Base-by-base conservation (phyloP, 2,329 filamentous ascomycete species). In the Chaetomiaceae sp. region DNA sequence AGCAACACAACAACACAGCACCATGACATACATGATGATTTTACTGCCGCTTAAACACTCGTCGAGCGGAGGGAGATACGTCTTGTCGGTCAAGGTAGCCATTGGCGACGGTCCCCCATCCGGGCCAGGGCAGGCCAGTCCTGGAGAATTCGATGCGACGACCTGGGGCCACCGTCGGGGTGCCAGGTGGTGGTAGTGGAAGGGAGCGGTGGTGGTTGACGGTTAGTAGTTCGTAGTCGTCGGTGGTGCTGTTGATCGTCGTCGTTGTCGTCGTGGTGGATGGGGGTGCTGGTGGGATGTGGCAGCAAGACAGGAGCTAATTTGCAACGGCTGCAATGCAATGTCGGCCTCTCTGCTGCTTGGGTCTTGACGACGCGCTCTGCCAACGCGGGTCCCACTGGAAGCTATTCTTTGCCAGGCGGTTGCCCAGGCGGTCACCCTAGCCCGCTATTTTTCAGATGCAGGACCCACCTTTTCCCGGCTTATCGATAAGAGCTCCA, bases 61-160 rank as follows among this genome's bases (percentile, higher is more conserved):
- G 70, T 89, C 86, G 70, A 96, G 77, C 65, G 89, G 82, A 65
- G 91, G 89, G 64, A 95, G 87, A 73, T 91, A 93, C 67, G 79
- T 76, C 65, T 75, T 74, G 72, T 86, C 84, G 64, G 81, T 78
- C 65, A 81, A 73, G 70, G 83, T 78, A 74, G 83, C 85, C 86
- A 89, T 90, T 74, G 71, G 75, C 73, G 68, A 72, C 68, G 71
- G 70, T 70, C 72, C 77, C 72, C 30, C 75, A 72, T 70, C 69
- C 57, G 62, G 44, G 51, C 53, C 53, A 52, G 47, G 35, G 17
- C 17, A 37, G 54, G 44, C 38, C 37, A 33, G 41, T 25, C 41
- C 12, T 27, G 47, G 43, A 52, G 37, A 51, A 34, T 51, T 10
- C 17, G 19, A 48, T 48, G 46, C 40, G 46, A 50, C 23, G 34